Evolutionary conservation across 768 basidiomycete genomes (phyloP).

Genomic region (Phaeotremella skinneri): DNA sequence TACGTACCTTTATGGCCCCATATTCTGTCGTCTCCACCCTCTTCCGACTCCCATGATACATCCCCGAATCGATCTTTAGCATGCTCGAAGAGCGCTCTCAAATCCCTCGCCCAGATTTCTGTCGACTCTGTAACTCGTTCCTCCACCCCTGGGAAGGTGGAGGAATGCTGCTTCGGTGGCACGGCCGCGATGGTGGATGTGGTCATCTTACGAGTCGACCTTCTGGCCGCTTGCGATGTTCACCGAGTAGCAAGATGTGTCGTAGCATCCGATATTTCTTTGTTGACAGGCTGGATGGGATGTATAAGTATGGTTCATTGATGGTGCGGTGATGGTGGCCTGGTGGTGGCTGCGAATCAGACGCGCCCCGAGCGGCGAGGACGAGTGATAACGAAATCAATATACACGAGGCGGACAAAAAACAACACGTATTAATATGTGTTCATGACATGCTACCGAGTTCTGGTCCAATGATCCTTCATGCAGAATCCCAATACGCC

Average conservation of each 20-base stretch:
- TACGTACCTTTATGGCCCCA: slow-evolving; percentile 92
- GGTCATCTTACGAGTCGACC: background rate
- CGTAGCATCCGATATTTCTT: too few species aligned
- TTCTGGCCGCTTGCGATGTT: background rate
- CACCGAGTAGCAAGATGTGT: too few species aligned
- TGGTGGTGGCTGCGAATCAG: background rate
- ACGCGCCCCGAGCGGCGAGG: background rate
- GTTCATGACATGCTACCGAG: too few species aligned
- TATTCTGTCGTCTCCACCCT: slow-evolving; percentile 52
- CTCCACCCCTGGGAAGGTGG: slow-evolving; percentile 26
- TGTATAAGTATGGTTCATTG: too few species aligned
- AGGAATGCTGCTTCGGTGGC: background rate
- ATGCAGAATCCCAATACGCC: too few species aligned
- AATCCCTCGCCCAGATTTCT: slow-evolving; percentile 72
- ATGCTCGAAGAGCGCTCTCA: slow-evolving; percentile 69
- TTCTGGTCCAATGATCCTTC: too few species aligned
- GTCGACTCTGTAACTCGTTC: slow-evolving; percentile 57
- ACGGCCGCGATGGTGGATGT: background rate
- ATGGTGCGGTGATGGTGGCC: background rate
- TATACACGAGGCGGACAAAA: background rate
- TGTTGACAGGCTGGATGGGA: too few species aligned
- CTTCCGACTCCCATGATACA: slow-evolving; percentile 69
- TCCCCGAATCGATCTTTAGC: slow-evolving; percentile 95
- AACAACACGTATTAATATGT: background rate
- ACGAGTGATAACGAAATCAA: background rate